Percentiles rank a stretch among this genome's conserved stretches.
Evolutionary conservation across 371 early-diverging fungal genomes (phyloP).

Genomic region (Massospora cicadina): DNA sequence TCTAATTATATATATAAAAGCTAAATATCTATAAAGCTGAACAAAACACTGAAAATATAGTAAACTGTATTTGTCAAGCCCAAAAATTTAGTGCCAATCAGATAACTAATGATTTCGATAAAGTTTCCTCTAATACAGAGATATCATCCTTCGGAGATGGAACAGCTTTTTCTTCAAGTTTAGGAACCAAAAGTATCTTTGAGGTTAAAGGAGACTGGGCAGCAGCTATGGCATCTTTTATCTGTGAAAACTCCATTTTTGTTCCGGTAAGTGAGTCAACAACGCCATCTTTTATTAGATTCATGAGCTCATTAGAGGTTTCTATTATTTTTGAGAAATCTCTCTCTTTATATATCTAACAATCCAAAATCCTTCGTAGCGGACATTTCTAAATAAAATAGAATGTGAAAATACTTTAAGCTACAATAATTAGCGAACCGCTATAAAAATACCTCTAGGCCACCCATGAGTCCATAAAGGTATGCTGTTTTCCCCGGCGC

Average conservation of each 20-base stretch:
- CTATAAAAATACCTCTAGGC: constrained; percentile 4
- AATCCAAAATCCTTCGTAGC: constrained; percentile 5
- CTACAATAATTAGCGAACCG: background rate
- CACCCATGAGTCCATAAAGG: constrained; percentile 1
- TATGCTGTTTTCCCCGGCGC: background rate
- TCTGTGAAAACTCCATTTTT: background rate
- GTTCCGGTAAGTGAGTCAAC: background rate
- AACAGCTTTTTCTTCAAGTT: background rate
- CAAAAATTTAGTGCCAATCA: background rate
- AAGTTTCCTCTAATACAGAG: background rate
- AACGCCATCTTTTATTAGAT: background rate
- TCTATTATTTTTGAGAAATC: background rate
- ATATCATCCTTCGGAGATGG: background rate
- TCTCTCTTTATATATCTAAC: background rate
- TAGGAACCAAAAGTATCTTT: background rate
- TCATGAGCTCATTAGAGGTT: background rate
- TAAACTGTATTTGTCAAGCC: too few species aligned
- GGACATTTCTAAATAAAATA: constrained; percentile 1
- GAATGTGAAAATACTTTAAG: constrained; percentile 4
- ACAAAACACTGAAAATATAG: too few species aligned
- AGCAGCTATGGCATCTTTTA: background rate
- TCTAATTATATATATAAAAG: too few species aligned
- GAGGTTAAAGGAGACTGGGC: background rate
- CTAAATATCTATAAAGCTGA: too few species aligned
- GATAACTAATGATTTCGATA: background rate